Evolutionary conservation across 768 basidiomycete genomes (phyloP), one percentile per base, ranked within the genome.

Genomic region (Mycena alexandri): DNA sequence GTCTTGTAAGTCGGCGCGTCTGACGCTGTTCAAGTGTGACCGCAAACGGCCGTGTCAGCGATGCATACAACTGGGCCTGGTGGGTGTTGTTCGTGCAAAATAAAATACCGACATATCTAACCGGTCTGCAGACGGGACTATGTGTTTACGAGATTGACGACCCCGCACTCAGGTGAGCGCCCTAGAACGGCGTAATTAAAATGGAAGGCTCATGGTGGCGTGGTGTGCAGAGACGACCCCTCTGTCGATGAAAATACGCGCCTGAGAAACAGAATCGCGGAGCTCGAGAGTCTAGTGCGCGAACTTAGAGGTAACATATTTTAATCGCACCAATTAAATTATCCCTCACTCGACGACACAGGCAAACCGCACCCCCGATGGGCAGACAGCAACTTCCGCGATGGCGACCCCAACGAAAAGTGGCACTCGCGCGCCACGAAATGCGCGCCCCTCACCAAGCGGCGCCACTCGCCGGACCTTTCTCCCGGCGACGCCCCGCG

Each of bases 81-180:
- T 94, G 81, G 67, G 78, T 74, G 5, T 0, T 21, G 11, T 19
- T n/a, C 33, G 5, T 17, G 14, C n/a, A n/a, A n/a, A 29, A 16
- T 21, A 12, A 36, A 9, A 53, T 19, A 54, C 61, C 44, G 29
- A 19, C 22, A 36, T 54, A 48, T 24, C 56, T 41, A 46, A 62
- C 42, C 44, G 34, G 34, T 36, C 10, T 59, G 21, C 72, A 95
- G 93, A 96, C 95, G 22, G 95, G 95, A 56, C 91, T 96, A 19
- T 97, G 95, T 77, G 94, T 97, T 0, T 97, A 97, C 72, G 95
- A 97, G 75, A 93, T 96, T 70, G 95, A 96, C 76, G 95, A 95
- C 79, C 93, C 93, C 16, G 90, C 91, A 12, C 80, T 92, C 42
- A 85, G 92, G 93, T 93, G 70, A 63, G 84, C 75, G 6, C 55